Base-by-base conservation (phyloP, 148 eudicot species). In the Amaranthus cruentus region DNA sequence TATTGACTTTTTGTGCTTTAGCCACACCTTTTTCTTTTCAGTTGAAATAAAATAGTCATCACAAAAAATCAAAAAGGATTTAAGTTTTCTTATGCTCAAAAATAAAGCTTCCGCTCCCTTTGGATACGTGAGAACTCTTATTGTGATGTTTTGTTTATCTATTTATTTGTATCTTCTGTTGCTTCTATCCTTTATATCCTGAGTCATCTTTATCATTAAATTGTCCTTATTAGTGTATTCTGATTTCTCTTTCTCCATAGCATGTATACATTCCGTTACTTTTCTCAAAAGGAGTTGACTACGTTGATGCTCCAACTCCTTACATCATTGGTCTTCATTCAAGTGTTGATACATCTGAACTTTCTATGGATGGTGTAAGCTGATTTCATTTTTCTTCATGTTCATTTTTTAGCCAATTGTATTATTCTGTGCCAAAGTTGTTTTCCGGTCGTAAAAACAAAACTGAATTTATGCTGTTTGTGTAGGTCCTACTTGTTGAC, bases 321-420 rank as follows among this genome's bases (percentile, higher is more conserved):
- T 78, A 78, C 46, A 72, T 78, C 65, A 78, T 78, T 14, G 80
- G 80, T 48, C 80, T 78, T 57, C 80, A 78, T 78, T 72, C 80
- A 59, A 78, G 62, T 46, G 80, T 72, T 46, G 80, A 78, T 71
- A 78, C 80, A 13, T 72, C 76, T 49, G 76, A 65, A 50, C 76
- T 72, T 58, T 46, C 60, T 55, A 78, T 78, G 80, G 80, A 78
- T 59, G 76, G 80, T 66, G 80, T 78, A 78, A 72, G 80, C 47
- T 18, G 52, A 54, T 72, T 18, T 72, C 58, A 54, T 28, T 6
- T 64, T 44, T 51, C 43, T 73, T 55, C 62, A 42, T 65, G 58
- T 43, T 61, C 12, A 6, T 50, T 62, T 62, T 47, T 15, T 38
- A 52, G n/a, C 55, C 15, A 28, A 28, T 28, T 28, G 38, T 28